phyloP scores from a whole-genome alignment of 768 basidiomycete species.

The Suillus americanus region DNA sequence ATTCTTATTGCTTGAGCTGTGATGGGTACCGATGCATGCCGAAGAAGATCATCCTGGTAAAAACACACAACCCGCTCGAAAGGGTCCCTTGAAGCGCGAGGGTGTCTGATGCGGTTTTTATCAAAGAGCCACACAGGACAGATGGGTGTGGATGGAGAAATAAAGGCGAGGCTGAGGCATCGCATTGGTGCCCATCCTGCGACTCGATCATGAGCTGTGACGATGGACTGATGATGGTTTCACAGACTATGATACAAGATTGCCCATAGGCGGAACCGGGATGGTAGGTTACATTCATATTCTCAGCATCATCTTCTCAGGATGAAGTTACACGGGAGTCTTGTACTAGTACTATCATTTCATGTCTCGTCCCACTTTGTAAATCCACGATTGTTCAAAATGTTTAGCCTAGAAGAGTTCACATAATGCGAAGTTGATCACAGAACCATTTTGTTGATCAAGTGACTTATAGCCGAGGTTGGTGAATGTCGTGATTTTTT shows the following conservation, averaged over 20 bases:
- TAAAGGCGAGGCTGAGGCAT: conserved; percentile 89
- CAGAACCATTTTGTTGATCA: background rate
- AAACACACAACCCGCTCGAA: conserved; percentile 66
- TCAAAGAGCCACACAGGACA: conserved; percentile 30
- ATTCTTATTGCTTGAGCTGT: background rate
- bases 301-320: background rate
- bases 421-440: background rate
- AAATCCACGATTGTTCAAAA: background rate
- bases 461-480: conserved; percentile 9
- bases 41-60: conserved; percentile 89
- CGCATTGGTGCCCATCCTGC: background rate
- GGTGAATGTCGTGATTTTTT: conserved; percentile 10
- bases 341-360: background rate
- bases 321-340: background rate
- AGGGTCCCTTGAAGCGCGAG: conserved; percentile 33
- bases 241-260: background rate
- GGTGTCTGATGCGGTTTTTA: conserved; percentile 29
- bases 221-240: background rate
- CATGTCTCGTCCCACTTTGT: background rate
- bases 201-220: background rate
- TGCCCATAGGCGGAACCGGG: background rate
- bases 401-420: background rate
- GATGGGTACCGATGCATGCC: conserved; percentile 35
- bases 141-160: conserved; percentile 73
- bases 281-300: background rate